Evolutionary conservation across 164 flowering plant species (phyloP).

Genomic region (Houttuynia cordata): DNA sequence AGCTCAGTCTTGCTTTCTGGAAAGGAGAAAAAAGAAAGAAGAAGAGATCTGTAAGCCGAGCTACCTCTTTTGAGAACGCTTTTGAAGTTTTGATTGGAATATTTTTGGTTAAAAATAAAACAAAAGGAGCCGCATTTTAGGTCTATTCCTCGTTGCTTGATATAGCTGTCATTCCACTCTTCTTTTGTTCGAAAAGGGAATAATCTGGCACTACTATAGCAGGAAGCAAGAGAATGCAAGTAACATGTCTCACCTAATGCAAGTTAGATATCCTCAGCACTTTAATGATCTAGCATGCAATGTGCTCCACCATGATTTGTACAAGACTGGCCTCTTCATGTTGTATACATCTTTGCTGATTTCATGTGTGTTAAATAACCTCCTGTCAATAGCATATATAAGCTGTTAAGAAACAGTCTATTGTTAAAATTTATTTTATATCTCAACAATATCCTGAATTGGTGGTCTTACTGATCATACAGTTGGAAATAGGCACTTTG

Average conservation of each 20-base stretch:
- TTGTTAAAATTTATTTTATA: too few relatives aligned
- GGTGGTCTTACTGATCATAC: too few relatives aligned
- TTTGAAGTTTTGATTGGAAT: neutral
- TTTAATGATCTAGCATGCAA: too few relatives aligned
- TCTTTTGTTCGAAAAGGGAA: conserved; percentile 2
- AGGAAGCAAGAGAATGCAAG: neutral
- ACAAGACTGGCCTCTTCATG: neutral
- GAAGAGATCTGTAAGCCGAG: neutral
- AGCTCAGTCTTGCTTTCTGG: neutral
- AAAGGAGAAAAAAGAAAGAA: neutral
- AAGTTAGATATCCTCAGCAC: neutral
- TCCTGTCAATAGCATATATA: too few relatives aligned
- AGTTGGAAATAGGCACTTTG: too few relatives aligned
- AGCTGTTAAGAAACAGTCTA: too few relatives aligned
- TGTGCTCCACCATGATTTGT: neutral
- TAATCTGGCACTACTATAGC: conserved; percentile 4
- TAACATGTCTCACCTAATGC: neutral
- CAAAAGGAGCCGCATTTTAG: neutral
- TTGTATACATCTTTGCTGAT: too few relatives aligned
- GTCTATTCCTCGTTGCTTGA: neutral
- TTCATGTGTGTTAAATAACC: too few relatives aligned
- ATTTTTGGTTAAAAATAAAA: neutral
- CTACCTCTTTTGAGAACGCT: neutral
- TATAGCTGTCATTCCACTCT: conserved; percentile 2
- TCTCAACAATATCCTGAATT: too few relatives aligned